Evolutionary conservation across 2,329 filamentous ascomycete genomes (phyloP).

Genomic region (Apiospora sp.): DNA sequence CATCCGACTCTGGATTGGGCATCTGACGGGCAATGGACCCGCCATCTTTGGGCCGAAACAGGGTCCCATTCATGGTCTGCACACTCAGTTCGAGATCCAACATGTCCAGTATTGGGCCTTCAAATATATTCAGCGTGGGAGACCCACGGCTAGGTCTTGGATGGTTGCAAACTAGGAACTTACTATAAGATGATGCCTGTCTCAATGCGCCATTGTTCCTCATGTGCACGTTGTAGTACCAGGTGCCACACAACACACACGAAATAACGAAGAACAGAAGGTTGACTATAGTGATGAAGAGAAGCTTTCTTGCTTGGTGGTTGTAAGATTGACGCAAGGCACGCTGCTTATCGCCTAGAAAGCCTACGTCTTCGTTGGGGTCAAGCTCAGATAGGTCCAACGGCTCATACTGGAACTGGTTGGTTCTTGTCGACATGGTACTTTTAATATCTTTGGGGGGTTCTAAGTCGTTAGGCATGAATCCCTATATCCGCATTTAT

Average conservation of each 20-base stretch:
- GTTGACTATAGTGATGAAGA: not conserved
- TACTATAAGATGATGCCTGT: constrained; percentile 21
- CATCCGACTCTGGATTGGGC: constrained; percentile 27
- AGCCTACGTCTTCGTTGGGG: not conserved
- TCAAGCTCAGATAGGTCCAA: not conserved
- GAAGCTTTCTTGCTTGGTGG: not conserved
- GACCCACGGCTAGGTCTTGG: not conserved
- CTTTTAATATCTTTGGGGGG: too few relatives aligned
- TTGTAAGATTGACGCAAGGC: not conserved
- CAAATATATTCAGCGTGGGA: not conserved
- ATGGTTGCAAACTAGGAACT: not conserved
- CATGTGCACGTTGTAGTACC: constrained; percentile 14
- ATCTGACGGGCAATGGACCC: constrained; percentile 26
- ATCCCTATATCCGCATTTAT: too few relatives aligned
- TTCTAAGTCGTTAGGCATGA: too few relatives aligned
- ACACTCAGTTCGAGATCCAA: constrained; percentile 22
- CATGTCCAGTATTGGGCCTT: constrained; percentile 27
- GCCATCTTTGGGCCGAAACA: constrained; percentile 25
- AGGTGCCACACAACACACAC: constrained; percentile 15
- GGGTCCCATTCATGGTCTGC: constrained; percentile 27
- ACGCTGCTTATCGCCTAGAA: not conserved
- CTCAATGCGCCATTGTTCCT: constrained; percentile 9
- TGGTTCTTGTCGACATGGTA: too few relatives aligned
- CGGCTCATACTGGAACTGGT: not conserved
- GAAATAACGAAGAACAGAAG: constrained; percentile 1